A percentile compares a stretch with the other conserved stretches of the same genome.
These are phyloP conservation scores for Xanthoconium separans DNA, from an alignment of 1,284 basidiomycete genomes.

Conservation along the genomic window DNA sequence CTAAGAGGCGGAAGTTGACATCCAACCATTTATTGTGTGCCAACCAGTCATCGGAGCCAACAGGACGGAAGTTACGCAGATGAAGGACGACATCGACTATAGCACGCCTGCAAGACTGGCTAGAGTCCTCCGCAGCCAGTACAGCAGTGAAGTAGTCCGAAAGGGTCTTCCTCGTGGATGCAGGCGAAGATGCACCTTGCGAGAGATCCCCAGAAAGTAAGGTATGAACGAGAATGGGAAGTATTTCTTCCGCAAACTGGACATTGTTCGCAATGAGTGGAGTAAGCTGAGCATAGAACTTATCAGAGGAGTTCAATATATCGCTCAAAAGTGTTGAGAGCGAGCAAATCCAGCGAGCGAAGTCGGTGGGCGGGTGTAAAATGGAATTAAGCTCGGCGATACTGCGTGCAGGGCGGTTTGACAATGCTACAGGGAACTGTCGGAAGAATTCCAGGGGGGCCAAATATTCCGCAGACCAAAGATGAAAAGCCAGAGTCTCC, in stretches of 20 bases:
- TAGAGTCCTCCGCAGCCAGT: constrained; percentile 44
- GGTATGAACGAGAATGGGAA: constrained; percentile 78
- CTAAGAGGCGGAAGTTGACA: constrained; percentile 75
- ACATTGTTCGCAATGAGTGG: constrained; percentile 56
- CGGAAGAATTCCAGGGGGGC: constrained; percentile 55
- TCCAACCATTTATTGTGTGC: constrained; percentile 82
- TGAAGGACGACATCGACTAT: constrained; percentile 83
- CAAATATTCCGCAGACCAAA: constrained; percentile 44
- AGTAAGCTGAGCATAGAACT: constrained; percentile 70
- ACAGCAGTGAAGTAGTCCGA: constrained; percentile 67
- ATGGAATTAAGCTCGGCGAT: constrained; percentile 42
- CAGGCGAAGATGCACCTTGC: neutral
- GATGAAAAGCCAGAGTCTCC: constrained; percentile 33
- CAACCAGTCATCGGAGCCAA: constrained; percentile 48
- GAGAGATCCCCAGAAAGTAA: constrained; percentile 48
- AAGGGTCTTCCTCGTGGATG: constrained; percentile 34
- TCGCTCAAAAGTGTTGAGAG: constrained; percentile 65
- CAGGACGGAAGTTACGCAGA: constrained; percentile 65
- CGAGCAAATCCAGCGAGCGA: constrained; percentile 63
- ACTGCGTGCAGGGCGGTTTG: constrained; percentile 28
- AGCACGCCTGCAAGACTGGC: constrained; percentile 52
- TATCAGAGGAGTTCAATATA: constrained; percentile 50
- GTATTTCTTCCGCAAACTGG: constrained; percentile 61
- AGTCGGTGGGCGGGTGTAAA: constrained; percentile 46
- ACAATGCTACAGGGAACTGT: constrained; percentile 39